Base-by-base conservation (phyloP, 495 filamentous ascomycete species). In the Neurospora sp. region DNA sequence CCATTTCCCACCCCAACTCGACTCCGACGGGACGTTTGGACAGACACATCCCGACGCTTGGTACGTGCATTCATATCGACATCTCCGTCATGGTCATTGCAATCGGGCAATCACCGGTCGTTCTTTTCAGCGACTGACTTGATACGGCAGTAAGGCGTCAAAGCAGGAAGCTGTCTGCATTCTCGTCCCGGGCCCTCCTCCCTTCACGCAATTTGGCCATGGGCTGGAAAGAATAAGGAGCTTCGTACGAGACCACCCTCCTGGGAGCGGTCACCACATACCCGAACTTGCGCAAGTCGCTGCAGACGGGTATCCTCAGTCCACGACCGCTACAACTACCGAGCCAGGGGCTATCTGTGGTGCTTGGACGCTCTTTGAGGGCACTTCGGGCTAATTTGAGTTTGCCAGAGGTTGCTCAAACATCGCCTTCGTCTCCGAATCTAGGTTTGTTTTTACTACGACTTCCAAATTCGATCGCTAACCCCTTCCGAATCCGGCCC, bases 391-490 rank as follows among this genome's bases (percentile, higher is more conserved):
- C 41, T 14, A 14, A 37, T 37, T 72, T 72, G 74, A 62, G 74
- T 69, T 75, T 42, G 73, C 40, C 46, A 69, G 70, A 78, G 42
- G 80, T 82, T 78, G 75, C 78, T 74, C 79, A 78, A 76, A 44
- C 46, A n/a, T 42, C 69, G 70, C 40, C 39, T 46, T 73, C 39
- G 18, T 69, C 74, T 71, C 77, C 77, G 27, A 69, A 76, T 77
- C 46, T 42, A 78, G 78, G 73, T 66, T 73, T 69, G 72, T 77
- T 74, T 76, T 73, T 62, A 71, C 75, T 72, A 70, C 70, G 60
- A 71, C 31, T 74, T 78, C 80, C 78, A 70, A 46, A 78, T 82
- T 75, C 71, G 80, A 76, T 78, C 73, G 79, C 78, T 82, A 77
- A 81, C 66, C 73, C 70, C 62, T 77, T 76, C 80, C 78, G 46